Percentiles rank a stretch among this genome's conserved stretches.
Evolutionary conservation across 2,329 filamentous ascomycete genomes (phyloP).

Genomic region (Claviceps paspali): DNA sequence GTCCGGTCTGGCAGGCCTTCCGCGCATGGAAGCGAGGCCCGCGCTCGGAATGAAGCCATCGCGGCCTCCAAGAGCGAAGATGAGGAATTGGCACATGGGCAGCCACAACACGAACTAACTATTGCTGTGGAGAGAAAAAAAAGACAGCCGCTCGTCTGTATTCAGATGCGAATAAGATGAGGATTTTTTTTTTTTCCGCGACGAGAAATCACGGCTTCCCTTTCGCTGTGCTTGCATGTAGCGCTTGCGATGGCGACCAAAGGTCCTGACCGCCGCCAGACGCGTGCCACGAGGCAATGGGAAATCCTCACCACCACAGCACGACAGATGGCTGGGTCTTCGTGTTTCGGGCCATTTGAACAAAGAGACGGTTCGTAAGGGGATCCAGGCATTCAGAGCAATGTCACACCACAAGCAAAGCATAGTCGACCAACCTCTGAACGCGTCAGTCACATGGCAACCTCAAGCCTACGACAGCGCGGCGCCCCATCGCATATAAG

Average conservation of each 20-base stretch:
- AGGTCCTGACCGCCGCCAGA: neutral
- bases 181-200: neutral
- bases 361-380: no score
- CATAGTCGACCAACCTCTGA: neutral
- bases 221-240: neutral
- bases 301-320: neutral
- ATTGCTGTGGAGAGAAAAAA: neutral
- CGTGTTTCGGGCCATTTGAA: no score
- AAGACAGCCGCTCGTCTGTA: no score
- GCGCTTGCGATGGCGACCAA: neutral
- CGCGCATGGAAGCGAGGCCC: neutral
- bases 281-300: neutral
- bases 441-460: constrained; percentile 1
- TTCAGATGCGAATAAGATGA: no score
- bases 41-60: constrained; percentile 3
- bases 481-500: neutral
- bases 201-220: no score
- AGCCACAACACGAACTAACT: neutral
- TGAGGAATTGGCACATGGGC: neutral
- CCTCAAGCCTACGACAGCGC: neutral
- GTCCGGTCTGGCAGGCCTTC: no score
- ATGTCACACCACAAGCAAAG: neutral
- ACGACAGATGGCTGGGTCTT: no score
- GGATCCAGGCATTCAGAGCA: no score
- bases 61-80: neutral